These are phyloP conservation scores for Aureobasidium melanogenum DNA, from an alignment of 2,329 filamentous ascomycete species.

Conservation along the genomic window DNA sequence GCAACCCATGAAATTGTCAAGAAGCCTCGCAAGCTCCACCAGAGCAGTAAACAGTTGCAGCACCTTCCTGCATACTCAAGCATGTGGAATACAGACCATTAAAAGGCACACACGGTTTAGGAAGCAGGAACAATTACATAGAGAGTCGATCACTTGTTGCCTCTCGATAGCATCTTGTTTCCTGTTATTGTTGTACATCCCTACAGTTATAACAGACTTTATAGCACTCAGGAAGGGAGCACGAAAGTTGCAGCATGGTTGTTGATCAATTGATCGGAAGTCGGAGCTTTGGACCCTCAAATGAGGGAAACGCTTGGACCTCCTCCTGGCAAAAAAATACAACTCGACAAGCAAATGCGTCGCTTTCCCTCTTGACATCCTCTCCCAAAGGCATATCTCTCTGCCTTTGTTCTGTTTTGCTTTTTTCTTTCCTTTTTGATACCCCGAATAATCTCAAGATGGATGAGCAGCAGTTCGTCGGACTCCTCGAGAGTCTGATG, in stretches of 20 bases:
- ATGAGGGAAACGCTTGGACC: not conserved
- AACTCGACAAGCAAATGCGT: not conserved
- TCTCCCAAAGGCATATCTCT: not conserved
- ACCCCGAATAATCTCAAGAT: conserved; percentile 35
- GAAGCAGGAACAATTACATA: too few relatives aligned
- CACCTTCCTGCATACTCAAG: too few relatives aligned
- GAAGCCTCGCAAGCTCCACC: not conserved
- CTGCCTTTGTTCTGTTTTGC: conserved; percentile 10
- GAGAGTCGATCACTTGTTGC: too few relatives aligned
- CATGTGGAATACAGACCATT: too few relatives aligned
- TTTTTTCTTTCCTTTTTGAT: conserved; percentile 13
- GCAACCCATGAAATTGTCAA: too few relatives aligned
- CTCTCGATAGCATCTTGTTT: too few relatives aligned
- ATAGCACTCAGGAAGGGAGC: too few relatives aligned
- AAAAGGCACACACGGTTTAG: too few relatives aligned
- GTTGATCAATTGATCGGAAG: not conserved
- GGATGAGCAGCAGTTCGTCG: conserved; percentile 76
- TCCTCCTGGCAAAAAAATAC: not conserved
- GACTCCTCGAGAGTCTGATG: conserved; percentile 79
- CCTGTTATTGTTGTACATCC: too few relatives aligned
- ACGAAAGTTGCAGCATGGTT: not conserved
- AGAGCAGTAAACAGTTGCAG: too few relatives aligned
- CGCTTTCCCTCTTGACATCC: conserved; percentile 1
- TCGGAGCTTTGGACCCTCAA: not conserved
- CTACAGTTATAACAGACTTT: too few relatives aligned